phyloP scores from a whole-genome alignment of 2,329 filamentous ascomycete genomes.

The Pseudogymnoascus sp. region DNA sequence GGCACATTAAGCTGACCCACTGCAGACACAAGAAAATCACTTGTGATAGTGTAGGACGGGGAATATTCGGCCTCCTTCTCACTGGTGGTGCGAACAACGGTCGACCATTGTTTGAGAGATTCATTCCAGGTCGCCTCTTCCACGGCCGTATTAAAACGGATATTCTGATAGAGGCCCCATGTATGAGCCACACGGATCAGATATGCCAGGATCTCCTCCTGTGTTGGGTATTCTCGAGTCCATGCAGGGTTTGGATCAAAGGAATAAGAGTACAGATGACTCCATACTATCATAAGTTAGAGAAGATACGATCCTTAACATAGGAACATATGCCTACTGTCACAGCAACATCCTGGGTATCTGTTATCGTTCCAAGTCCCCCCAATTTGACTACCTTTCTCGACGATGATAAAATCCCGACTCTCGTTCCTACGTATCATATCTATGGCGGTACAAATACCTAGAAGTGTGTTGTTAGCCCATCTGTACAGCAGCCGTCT shows the following conservation, averaged over 20 bases:
- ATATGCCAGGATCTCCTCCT: slow-evolving; percentile 51
- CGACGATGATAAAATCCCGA: slow-evolving; percentile 47
- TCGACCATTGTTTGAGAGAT: not conserved
- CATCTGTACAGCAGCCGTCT: not conserved
- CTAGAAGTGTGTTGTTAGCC: slow-evolving; percentile 20
- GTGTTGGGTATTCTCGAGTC: slow-evolving; percentile 49
- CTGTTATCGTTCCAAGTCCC: slow-evolving; percentile 49
- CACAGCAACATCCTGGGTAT: slow-evolving; percentile 48
- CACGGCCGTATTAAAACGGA: slow-evolving; percentile 9
- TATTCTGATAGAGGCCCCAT: not conserved
- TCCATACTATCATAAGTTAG: slow-evolving; percentile 29
- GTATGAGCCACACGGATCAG: slow-evolving; percentile 44
- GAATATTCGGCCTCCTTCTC: slow-evolving; percentile 10
- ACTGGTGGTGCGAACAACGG: not conserved
- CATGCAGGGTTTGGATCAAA: slow-evolving; percentile 52
- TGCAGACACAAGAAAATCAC: slow-evolving; percentile 49
- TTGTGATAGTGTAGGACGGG: slow-evolving; percentile 40
- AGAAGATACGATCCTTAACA: not conserved
- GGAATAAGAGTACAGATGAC: slow-evolving; percentile 49
- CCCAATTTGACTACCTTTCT: slow-evolving; percentile 43
- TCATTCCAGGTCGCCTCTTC: slow-evolving; percentile 11
- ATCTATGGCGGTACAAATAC: slow-evolving; percentile 49
- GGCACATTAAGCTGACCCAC: slow-evolving; percentile 10
- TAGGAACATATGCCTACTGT: slow-evolving; percentile 27
- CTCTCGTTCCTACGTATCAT: slow-evolving; percentile 42